phyloP scores from a whole-genome alignment of 352 stramenopile species.

The Phytophthora macrochlamydospora region DNA sequence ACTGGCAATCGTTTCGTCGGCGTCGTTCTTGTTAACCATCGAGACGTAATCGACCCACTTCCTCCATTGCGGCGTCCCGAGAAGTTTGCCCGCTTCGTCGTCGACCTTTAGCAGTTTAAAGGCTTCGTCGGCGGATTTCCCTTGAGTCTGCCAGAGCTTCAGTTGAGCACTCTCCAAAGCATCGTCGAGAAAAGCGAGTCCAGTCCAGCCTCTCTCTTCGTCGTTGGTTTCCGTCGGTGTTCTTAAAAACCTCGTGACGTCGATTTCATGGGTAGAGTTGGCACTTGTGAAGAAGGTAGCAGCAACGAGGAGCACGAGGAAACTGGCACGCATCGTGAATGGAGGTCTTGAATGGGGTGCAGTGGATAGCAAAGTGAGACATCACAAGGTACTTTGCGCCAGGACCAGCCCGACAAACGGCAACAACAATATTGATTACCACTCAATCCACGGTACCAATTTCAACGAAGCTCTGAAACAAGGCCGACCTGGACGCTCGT shows the following conservation, averaged over 20 bases:
- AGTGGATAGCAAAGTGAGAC: not conserved
- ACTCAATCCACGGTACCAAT: no score
- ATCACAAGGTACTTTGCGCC: not conserved
- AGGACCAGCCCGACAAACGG: not conserved
- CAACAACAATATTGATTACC: no score
- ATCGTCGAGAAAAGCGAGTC: not conserved
- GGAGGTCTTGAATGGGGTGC: not conserved
- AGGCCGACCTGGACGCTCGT: no score
- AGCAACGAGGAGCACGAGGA: not conserved
- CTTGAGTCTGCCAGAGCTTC: not conserved
- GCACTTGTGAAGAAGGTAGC: not conserved
- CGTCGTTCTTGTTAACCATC: constrained; percentile 1
- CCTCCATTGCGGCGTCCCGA: not conserved
- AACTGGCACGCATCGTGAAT: constrained; percentile 1
- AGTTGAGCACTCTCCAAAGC: not conserved
- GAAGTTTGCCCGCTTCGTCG: not conserved
- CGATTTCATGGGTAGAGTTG: not conserved
- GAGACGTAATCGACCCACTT: not conserved
- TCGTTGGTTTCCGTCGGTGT: constrained; percentile 1
- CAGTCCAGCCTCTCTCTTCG: constrained; percentile 4
- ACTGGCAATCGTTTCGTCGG: not conserved
- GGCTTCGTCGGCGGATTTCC: not conserved
- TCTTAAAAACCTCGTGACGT: no score
- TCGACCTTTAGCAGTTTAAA: not conserved
- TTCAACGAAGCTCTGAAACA: no score